phyloP scores from a whole-genome alignment of 169 alveolate species.

The Plasmodium cynomolgi region DNA sequence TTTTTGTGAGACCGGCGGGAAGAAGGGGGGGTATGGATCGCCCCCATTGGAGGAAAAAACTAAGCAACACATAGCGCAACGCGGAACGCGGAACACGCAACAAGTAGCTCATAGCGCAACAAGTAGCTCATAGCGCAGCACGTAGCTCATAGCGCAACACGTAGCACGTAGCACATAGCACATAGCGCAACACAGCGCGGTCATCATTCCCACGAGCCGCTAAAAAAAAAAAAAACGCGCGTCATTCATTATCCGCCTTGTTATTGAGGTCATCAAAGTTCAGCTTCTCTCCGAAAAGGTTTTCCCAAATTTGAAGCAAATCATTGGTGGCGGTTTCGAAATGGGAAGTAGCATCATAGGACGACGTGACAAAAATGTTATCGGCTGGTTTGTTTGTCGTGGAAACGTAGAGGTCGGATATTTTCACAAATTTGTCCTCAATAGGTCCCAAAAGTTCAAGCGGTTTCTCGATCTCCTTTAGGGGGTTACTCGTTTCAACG shows the following conservation, averaged over 20 bases:
- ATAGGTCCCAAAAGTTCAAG: slow-evolving; percentile 93
- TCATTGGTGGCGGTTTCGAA: slow-evolving; percentile 98
- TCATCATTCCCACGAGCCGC: not conserved
- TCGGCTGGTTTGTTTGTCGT: slow-evolving; percentile 89
- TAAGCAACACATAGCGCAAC: no score
- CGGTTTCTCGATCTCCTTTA: slow-evolving; percentile 94
- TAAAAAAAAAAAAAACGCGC: slow-evolving; percentile 4
- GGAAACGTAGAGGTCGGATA: slow-evolving; percentile 93
- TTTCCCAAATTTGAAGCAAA: slow-evolving; percentile 89
- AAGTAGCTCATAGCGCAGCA: no score
- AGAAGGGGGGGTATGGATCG: not conserved
- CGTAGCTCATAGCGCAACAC: not conserved
- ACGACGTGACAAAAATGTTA: slow-evolving; percentile 92
- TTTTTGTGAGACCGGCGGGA: not conserved
- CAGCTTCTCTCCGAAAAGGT: slow-evolving; percentile 66
- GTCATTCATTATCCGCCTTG: slow-evolving; percentile 27
- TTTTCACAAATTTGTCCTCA: slow-evolving; percentile 92
- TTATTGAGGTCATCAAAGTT: slow-evolving; percentile 65
- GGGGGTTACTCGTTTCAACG: slow-evolving; percentile 96
- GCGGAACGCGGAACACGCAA: no score
- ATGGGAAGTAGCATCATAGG: slow-evolving; percentile 98
- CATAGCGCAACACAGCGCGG: not conserved
- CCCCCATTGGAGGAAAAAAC: not conserved
- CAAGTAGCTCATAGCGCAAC: not conserved
- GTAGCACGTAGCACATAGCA: no score